Evolutionary conservation across 2,329 filamentous ascomycete species (phyloP).

Genomic region (Dothidotthia symphoricarpi): DNA sequence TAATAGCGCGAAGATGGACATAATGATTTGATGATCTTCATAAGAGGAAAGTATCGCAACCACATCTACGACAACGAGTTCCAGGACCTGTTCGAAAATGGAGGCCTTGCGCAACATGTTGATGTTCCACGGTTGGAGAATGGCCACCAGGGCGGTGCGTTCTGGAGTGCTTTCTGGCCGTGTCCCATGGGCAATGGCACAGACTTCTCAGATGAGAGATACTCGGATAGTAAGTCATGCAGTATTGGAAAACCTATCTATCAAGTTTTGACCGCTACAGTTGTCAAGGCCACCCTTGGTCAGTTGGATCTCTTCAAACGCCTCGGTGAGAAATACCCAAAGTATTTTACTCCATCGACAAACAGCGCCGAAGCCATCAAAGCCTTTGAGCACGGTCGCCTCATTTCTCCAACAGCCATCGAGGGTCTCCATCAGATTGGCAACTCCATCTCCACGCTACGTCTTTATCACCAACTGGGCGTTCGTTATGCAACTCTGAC

Average conservation of each 20-base stretch:
- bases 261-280: constrained; percentile 35
- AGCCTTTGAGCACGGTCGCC: constrained; percentile 45
- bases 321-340: constrained; percentile 62
- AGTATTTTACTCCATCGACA: constrained; percentile 64
- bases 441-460: constrained; percentile 73
- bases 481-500: constrained; percentile 87
- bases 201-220: constrained; percentile 72
- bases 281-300: constrained; percentile 66
- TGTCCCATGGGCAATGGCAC: constrained; percentile 67
- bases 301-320: constrained; percentile 73
- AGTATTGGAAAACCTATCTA: not conserved
- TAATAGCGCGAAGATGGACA: constrained; percentile 67
- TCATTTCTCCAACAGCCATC: constrained; percentile 40
- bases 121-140: constrained; percentile 73
- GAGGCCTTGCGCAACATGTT: constrained; percentile 67
- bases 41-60: constrained; percentile 68
- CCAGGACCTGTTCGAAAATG: constrained; percentile 69
- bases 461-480: constrained; percentile 72
- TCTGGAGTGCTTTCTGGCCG: constrained; percentile 83
- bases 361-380: constrained; percentile 61
- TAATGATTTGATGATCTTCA: constrained; percentile 76
- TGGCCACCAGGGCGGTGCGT: constrained; percentile 78
- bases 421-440: constrained; percentile 87
- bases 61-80: constrained; percentile 73
- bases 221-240: constrained; percentile 58